Conservation (phyloP, 2,329 filamentous ascomycete species). For the Fusarium pilosicola region DNA sequence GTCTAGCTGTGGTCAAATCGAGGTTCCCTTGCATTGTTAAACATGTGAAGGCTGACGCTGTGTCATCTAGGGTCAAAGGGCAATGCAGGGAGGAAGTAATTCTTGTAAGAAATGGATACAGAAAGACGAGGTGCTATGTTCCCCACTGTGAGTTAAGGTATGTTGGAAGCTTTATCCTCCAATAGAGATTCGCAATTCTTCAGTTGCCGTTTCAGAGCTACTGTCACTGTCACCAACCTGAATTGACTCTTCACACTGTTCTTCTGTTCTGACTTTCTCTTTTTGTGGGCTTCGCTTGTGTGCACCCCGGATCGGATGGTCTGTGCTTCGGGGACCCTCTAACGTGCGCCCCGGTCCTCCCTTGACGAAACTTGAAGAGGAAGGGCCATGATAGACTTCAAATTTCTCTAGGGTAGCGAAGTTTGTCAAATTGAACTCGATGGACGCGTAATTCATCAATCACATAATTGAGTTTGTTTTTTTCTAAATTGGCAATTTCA, state of each 20-base stretch:
- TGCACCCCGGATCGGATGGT: constrained; percentile 31
- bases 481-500: neutral
- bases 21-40: neutral
- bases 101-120: neutral
- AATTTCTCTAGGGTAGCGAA: neutral
- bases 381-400: neutral
- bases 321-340: constrained; percentile 26
- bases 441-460: neutral
- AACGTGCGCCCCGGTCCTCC: constrained; percentile 17
- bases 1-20: neutral
- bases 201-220: constrained; percentile 10
- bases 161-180: neutral
- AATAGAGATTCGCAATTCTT: neutral
- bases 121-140: neutral
- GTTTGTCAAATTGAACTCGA: neutral
- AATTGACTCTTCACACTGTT: constrained; percentile 1
- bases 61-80: neutral
- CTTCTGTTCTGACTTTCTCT: constrained; percentile 2
- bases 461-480: neutral
- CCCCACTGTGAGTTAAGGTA: neutral
- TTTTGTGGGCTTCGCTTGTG: constrained; percentile 42
- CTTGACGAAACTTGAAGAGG: neutral
- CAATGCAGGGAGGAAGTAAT: neutral
- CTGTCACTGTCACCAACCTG: constrained; percentile 1
- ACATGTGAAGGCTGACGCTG: neutral